Conservation (phyloP, 2,329 filamentous ascomycete genomes). For the Myriosclerotinia scirpicola region DNA sequence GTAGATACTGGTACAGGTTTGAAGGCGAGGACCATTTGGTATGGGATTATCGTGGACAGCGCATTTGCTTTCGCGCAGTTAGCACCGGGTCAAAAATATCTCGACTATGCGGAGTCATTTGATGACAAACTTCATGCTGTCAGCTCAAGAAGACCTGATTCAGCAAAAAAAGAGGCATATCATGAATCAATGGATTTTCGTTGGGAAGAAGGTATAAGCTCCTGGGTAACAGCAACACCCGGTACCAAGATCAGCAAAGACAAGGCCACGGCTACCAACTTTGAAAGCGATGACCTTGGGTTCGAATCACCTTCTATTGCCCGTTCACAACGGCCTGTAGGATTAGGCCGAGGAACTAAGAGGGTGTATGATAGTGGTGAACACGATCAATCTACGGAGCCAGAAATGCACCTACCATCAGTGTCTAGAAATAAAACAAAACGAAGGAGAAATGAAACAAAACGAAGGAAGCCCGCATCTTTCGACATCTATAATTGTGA, state of each 20-base stretch:
- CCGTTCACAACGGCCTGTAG: not conserved
- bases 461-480: not conserved
- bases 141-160: not conserved
- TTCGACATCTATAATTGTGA: conserved; percentile 27
- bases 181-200: conserved; percentile 41
- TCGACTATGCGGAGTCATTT: conserved; percentile 38
- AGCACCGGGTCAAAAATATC: conserved; percentile 34
- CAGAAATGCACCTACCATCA: conserved; percentile 15
- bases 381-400: not conserved
- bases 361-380: not conserved
- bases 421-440: conserved; percentile 16
- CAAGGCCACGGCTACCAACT: not conserved
- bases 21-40: conserved; percentile 26
- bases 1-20: conserved; percentile 16
- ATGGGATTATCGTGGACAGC: conserved; percentile 39
- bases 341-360: conserved; percentile 5
- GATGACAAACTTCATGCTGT: conserved; percentile 25
- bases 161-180: conserved; percentile 25
- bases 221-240: conserved; percentile 55
- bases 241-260: conserved; percentile 27
- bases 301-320: conserved; percentile 30
- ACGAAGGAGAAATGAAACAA: not conserved
- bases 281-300: conserved; percentile 24
- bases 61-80: conserved; percentile 40
- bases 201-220: conserved; percentile 58